Percentiles rank a stretch among this genome's conserved stretches.
Conservation (phyloP, 768 basidiomycete genomes). For the Tricholoma flavovirens region DNA sequence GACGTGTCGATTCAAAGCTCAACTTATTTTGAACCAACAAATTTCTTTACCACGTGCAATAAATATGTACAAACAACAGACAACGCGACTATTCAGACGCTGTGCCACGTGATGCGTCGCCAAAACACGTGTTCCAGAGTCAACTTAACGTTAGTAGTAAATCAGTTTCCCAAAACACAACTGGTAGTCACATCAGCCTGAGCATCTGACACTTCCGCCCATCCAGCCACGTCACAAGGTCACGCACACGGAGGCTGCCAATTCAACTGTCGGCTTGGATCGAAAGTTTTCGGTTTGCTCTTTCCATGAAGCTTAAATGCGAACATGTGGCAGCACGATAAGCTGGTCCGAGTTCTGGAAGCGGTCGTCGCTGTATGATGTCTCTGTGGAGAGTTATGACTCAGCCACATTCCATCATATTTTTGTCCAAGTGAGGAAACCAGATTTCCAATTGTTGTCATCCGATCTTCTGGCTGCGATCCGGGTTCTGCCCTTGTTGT, state of each 20-base stretch:
- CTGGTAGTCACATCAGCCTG: no score
- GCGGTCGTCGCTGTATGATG: no score
- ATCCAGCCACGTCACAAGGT: neutral
- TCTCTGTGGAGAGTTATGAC: neutral
- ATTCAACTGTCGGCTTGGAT: no score
- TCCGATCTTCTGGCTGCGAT: slow-evolving; percentile 11
- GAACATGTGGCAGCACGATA: slow-evolving; percentile 7
- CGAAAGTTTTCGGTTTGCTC: slow-evolving; percentile 6
- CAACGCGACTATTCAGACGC: neutral
- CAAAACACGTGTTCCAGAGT: neutral
- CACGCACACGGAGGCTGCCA: no score
- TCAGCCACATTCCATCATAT: neutral
- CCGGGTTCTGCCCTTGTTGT: slow-evolving; percentile 8
- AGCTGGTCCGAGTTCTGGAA: neutral
- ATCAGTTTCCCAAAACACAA: no score
- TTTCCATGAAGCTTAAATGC: neutral
- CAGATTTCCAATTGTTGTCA: neutral
- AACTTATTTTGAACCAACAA: slow-evolving; percentile 15
- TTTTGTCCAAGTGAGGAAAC: slow-evolving; percentile 1
- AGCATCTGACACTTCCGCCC: neutral
- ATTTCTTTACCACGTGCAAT: slow-evolving; percentile 4
- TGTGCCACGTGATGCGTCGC: slow-evolving; percentile 3
- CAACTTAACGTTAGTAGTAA: no score
- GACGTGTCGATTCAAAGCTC: neutral
- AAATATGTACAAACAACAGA: neutral